Base-by-base conservation (phyloP, 345 rosid genomes). In the Eucalyptus fibrosa region DNA sequence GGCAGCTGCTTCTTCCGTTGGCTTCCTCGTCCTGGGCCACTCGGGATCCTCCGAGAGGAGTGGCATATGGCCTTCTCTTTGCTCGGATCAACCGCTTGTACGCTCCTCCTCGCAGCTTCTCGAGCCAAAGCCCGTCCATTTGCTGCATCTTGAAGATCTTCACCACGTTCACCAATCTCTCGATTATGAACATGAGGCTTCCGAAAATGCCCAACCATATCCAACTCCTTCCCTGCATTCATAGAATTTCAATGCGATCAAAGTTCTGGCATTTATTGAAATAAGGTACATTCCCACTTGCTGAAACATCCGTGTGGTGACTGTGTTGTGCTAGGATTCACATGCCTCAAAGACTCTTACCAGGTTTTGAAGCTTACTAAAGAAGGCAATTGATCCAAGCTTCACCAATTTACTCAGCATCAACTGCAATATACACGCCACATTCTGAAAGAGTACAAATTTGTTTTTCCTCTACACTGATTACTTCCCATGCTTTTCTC, bases 81-180 rank as follows among this genome's bases (percentile, higher is more conserved):
- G 65, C 94, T 81, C 60, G 90, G 23, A 92, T 65, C 89, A 96
- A 91, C 40, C 90, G 87, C 88, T 94, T 96, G 17, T 94, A 96
- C 8, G 97, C 99, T 89, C 97, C 97, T 86, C 99, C 98, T 2
- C 97, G 88, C 44, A 96, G 90, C 89, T 96, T 97, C 95, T 97
- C 98, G 2, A 97, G 94, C 90, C 95, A 91, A 30, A 94, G 89
- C 17, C 93, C 95, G 28, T 85, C 89, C 13, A 91, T 87, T 77
- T 95, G 97, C 86, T 94, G 95, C 91, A 96, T 94, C 92, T 95
- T 94, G 93, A 97, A 96, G 88, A 97, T 97, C 90, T 95, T 97
- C 12, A 94, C 94, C 8, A 94, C 94, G 40, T 96, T 97, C 53
- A 92, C 90, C 34, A 96, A 86, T 87, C 98, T 99, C 81, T 94